These are phyloP conservation scores for Cucumis variabilis DNA, from an alignment of 331 rosid genomes.

Conservation along the genomic window DNA sequence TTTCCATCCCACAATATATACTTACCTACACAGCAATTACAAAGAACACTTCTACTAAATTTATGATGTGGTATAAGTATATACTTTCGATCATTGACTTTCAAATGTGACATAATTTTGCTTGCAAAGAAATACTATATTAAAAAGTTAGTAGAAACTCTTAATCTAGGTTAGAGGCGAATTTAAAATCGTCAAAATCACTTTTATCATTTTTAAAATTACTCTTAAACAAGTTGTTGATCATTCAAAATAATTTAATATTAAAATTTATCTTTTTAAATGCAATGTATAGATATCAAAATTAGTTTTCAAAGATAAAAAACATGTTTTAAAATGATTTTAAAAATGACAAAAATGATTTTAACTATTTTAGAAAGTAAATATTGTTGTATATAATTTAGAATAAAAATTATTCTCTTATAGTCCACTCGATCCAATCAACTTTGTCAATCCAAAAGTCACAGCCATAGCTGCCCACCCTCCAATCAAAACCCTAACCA, in stretches of 20 bases:
- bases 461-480: constrained; percentile 94
- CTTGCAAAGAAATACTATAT: not conserved
- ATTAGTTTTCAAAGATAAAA: too few relatives aligned
- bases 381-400: not conserved
- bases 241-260: too few relatives aligned
- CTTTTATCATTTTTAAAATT: too few relatives aligned
- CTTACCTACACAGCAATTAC: not conserved
- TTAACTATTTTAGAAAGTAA: not conserved
- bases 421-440: constrained; percentile 76
- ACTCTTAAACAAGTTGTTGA: too few relatives aligned
- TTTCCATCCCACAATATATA: not conserved
- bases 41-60: not conserved
- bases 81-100: too few relatives aligned
- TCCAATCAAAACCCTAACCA: constrained; percentile 71
- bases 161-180: too few relatives aligned
- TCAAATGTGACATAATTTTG: not conserved
- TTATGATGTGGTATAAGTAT: not conserved
- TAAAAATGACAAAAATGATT: too few relatives aligned
- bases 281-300: too few relatives aligned
- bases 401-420: not conserved
- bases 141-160: too few relatives aligned
- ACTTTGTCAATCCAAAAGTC: constrained; percentile 83
- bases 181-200: too few relatives aligned
- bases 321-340: too few relatives aligned
- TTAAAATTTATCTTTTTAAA: too few relatives aligned